A percentile compares a stretch with the other conserved stretches of the same genome.
phyloP scores from a whole-genome alignment of 176 grass and related monocot genomes.

The Chrysopogon serrulatus region DNA sequence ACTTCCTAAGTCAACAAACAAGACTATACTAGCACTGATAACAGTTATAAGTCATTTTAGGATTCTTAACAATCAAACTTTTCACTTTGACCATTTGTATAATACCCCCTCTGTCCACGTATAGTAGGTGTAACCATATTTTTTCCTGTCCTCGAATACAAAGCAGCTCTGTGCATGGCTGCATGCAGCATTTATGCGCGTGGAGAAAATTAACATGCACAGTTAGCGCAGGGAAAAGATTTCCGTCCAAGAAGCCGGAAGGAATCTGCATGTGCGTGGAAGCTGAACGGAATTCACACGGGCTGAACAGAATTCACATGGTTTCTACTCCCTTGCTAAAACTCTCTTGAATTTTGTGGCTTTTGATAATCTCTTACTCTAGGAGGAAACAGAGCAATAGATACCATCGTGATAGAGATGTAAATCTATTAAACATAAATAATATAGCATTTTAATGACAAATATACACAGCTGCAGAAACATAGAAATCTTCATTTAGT shows the following conservation, averaged over 20 bases:
- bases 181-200: no score
- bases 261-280: no score
- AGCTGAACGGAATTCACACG: no score
- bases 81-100: background rate
- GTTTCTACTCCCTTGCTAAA: background rate
- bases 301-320: no score
- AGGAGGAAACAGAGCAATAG: background rate
- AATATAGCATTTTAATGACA: background rate
- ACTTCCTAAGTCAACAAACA: background rate
- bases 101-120: no score
- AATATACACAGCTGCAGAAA: constrained; percentile 5
- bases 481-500: background rate
- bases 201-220: no score
- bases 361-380: background rate
- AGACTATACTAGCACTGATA: background rate
- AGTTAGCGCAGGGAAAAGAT: no score
- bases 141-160: no score
- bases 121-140: no score
- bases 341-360: background rate
- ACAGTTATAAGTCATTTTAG: background rate
- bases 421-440: background rate
- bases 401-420: background rate
- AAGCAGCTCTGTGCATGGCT: no score
- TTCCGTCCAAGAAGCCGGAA: no score
- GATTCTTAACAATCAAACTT: background rate